phyloP scores from a whole-genome alignment of 2,329 filamentous ascomycete genomes.

The Xylaria hypoxylon region DNA sequence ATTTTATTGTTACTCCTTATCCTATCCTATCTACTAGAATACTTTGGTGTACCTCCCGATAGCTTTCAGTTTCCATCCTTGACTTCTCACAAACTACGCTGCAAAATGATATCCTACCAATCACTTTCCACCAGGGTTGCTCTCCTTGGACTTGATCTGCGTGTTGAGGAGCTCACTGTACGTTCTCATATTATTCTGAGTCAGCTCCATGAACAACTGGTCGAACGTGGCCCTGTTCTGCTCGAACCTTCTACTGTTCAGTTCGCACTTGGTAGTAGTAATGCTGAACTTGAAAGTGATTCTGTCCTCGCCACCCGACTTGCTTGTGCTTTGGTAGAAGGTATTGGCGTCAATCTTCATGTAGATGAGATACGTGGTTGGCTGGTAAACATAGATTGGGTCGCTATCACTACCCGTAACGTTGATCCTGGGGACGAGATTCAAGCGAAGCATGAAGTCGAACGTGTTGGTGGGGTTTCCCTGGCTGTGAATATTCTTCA shows the following conservation, averaged over 20 bases:
- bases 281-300: not conserved
- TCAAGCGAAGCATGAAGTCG: slow-evolving; percentile 5
- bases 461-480: not conserved
- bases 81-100: not conserved
- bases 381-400: not conserved
- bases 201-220: not conserved
- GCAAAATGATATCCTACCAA: not conserved
- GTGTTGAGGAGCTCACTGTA: not conserved
- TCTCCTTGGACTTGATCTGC: not conserved
- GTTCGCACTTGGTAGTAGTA: not conserved
- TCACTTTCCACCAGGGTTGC: not conserved
- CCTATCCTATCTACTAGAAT: too few species aligned
- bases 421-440: not conserved
- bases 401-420: not conserved
- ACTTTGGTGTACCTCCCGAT: not conserved
- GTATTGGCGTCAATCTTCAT: not conserved
- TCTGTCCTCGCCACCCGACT: not conserved
- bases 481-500: not conserved
- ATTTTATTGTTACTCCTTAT: not conserved
- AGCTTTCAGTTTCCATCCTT: not conserved
- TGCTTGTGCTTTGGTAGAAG: not conserved
- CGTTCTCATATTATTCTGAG: not conserved
- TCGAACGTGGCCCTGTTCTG: not conserved
- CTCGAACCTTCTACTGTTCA: not conserved
- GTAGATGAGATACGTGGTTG: not conserved